phyloP scores from a whole-genome alignment of 2,329 filamentous ascomycete genomes.

The Xylariaceae sp. region DNA sequence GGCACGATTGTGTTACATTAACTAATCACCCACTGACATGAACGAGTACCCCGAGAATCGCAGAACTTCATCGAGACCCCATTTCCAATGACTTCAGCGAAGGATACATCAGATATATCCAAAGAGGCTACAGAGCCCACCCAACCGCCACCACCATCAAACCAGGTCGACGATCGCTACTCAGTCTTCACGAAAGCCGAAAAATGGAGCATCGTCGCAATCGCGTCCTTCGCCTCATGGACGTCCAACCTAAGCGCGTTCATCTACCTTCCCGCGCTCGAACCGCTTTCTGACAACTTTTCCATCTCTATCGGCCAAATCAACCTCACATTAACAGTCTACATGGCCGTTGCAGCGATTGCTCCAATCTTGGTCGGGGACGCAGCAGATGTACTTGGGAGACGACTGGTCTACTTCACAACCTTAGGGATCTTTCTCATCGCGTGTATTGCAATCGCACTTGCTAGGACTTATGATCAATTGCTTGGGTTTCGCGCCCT shows the following conservation, averaged over 20 bases:
- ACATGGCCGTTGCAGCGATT: slow-evolving; percentile 4
- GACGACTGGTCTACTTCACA: background rate
- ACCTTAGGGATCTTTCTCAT: slow-evolving; percentile 3
- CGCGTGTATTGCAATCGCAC: slow-evolving; percentile 2
- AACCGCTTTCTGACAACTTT: background rate
- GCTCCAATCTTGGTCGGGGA: slow-evolving; percentile 3
- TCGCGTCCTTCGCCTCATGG: background rate
- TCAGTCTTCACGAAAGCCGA: background rate
- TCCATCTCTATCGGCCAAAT: background rate
- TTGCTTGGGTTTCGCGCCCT: slow-evolving; percentile 6
- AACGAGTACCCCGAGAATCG: no score
- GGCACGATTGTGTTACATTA: no score
- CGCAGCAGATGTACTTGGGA: slow-evolving; percentile 2
- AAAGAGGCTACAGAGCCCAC: no score
- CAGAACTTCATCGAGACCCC: no score
- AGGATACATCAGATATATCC: no score
- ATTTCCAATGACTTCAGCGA: no score
- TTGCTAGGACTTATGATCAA: slow-evolving; percentile 1
- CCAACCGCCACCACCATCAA: no score
- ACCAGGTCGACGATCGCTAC: background rate
- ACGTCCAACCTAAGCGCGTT: background rate
- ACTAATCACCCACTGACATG: no score
- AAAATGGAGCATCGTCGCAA: background rate
- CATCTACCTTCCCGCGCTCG: background rate
- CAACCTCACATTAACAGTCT: slow-evolving; percentile 5